Base-by-base conservation (phyloP, 2,329 filamentous ascomycete species). In the Magnaporthales sp. region DNA sequence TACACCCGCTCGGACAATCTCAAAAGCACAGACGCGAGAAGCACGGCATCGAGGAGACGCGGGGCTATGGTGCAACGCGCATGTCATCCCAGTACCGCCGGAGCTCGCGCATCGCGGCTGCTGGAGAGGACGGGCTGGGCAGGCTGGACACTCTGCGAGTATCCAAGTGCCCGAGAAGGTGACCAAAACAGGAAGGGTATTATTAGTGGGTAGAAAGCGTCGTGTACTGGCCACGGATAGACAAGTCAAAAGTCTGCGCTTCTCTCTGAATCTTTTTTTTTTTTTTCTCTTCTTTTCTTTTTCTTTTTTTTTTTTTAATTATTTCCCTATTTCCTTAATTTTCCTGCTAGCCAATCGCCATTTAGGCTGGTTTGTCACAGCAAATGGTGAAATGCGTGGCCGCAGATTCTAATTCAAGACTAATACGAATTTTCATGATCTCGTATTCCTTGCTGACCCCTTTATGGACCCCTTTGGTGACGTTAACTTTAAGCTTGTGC, bases 1-100 rank as follows among this genome's bases (percentile, higher is more conserved):
- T 75, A 74, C 61, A 74, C 72, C 51, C 72, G 74, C 3, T 68
- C 74, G 2, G 74, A 75, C 66, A 75, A 75, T 62, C 68, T 74
- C 11, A 51, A 51, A 75, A 74, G 54, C 74, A 75, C 63, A 71
- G 71, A 27, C 73, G 71, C 61, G 73, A 74, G 2, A 38, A 22
- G n/a, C 63, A 64, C 38, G 24, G 5, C 24, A 19, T 22, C 38
- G 32, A 38, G 38, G 38, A 51, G 38, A n/a, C 38, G 38, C 15
- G 38, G 19, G 38, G 38, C 2, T 51, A 51, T 51, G 38, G 38
- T n/a, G n/a, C 19, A 19, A 7, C 8, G 38, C 38, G 38, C 38
- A n/a, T 51, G 15, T 51, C 38, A 7, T 51, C 38, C 7, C 38
- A 51, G 19, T n/a, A 51, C 38, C 38, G 38, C 38, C 38, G 38